Evolutionary conservation across 164 flowering plant species (phyloP), one percentile per base, ranked within the genome.

Genomic region (Kingdonia uniflora): DNA sequence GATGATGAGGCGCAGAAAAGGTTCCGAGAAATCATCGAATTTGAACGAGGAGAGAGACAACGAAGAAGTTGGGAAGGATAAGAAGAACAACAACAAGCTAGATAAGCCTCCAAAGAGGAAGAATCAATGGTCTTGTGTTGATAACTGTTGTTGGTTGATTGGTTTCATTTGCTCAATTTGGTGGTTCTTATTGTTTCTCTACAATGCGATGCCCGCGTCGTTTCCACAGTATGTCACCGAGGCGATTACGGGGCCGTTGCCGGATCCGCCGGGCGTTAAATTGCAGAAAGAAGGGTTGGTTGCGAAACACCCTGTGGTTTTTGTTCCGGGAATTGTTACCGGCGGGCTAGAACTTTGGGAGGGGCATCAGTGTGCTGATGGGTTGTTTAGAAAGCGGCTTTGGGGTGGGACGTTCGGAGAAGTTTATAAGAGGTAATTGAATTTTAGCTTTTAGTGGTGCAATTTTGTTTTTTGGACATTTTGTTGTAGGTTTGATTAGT

Each of bases 341-440:
- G 95, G 87, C 0, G 99, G 99, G 45, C 80, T 92, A 15, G 99
- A 92, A 74, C 63, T 88, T 22, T 88, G 99, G 99, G 96, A 92
- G 43, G 99, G 99, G 1, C 81, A 76, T 49, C 76, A 75, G 12
- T 92, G 99, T 50, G 87, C 95, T 4, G 91, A 85, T 3, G 96
- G 96, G 3, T 55, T 88, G 70, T 92, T 92, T 55, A 58, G 98
- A 54, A 92, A 88, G 74, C 62, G 98, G 56, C 82, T 92, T 6
- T 88, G 98, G 98, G 98, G 98, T 16, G 98, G 98, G 24, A 75
- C 88, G 0, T 88, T 92, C 63, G 96, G 96, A 8, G 96, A 88
- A 56, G 76, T 92, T 7, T 92, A 84, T 51, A 88, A 84, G 66
- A 88, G 98, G 98, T 88, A 29, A 29, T 29, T 4, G 35, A 8